phyloP scores from a whole-genome alignment of 352 stramenopile species.

The Phytophthora sojae region DNA sequence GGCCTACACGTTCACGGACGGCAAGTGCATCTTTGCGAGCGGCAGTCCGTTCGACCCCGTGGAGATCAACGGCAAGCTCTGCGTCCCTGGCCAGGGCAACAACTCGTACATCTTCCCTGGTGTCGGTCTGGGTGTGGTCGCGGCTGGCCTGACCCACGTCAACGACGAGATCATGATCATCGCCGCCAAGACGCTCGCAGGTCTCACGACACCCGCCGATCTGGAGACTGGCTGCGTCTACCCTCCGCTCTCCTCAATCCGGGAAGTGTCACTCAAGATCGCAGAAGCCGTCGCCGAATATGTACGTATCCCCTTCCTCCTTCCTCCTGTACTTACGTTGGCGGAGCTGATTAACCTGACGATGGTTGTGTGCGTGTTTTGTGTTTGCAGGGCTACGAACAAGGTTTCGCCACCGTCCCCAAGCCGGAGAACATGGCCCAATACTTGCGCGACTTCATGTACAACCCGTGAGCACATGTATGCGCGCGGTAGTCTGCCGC shows the following conservation, averaged over 20 bases:
- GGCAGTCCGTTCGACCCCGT: conserved; percentile 97
- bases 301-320: conserved; percentile 7
- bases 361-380: conserved; percentile 1
- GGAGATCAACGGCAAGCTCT: conserved; percentile 86
- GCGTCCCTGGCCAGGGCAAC: conserved; percentile 92
- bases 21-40: conserved; percentile 96
- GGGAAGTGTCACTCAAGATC: conserved; percentile 93
- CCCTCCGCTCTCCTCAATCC: conserved; percentile 91
- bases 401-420: conserved; percentile 60
- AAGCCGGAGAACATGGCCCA: conserved; percentile 58
- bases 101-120: conserved; percentile 98
- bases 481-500: background rate
- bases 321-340: background rate
- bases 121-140: conserved; percentile 93
- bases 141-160: conserved; percentile 80
- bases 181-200: conserved; percentile 74
- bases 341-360: conserved; percentile 3
- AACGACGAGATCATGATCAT: conserved; percentile 88
- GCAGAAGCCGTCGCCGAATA: conserved; percentile 81
- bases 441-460: conserved; percentile 62
- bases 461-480: conserved; percentile 57
- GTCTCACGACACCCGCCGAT: conserved; percentile 89
- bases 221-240: conserved; percentile 95
- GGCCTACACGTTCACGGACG: conserved; percentile 97
- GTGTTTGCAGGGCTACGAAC: conserved; percentile 51